These are phyloP conservation scores for Pythium monospermum DNA, from an alignment of 352 stramenopile species.

Conservation along the genomic window DNA sequence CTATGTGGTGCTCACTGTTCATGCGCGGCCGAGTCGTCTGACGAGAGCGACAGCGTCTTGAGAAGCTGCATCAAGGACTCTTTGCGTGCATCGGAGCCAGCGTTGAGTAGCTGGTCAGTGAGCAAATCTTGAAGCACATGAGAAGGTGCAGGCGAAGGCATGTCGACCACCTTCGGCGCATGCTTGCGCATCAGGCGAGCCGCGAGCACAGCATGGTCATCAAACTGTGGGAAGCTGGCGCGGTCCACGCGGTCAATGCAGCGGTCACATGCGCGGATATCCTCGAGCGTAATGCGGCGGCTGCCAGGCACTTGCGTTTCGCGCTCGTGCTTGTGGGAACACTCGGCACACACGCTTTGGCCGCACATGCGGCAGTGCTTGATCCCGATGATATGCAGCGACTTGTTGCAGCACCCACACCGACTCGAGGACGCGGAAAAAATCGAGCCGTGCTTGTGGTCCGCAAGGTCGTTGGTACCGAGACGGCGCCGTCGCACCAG, in stretches of 20 bases:
- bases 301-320: slow-evolving; percentile 10
- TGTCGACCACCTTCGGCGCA: neutral
- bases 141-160: slow-evolving; percentile 1
- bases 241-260: slow-evolving; percentile 57
- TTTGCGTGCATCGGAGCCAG: slow-evolving; percentile 28
- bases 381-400: slow-evolving; percentile 27
- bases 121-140: slow-evolving; percentile 41
- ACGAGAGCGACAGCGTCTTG: too few species aligned
- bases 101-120: slow-evolving; percentile 31
- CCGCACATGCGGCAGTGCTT: slow-evolving; percentile 57
- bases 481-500: slow-evolving; percentile 57
- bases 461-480: slow-evolving; percentile 39
- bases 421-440: slow-evolving; percentile 31
- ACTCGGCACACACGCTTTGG: slow-evolving; percentile 51
- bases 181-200: neutral
- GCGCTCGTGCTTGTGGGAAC: slow-evolving; percentile 31
- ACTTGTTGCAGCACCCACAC: slow-evolving; percentile 65
- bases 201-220: slow-evolving; percentile 21
- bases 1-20: too few species aligned
- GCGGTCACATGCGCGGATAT: slow-evolving; percentile 49
- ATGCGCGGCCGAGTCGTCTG: too few species aligned
- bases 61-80: slow-evolving; percentile 46
- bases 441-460: slow-evolving; percentile 23
- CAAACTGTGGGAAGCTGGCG: slow-evolving; percentile 39
- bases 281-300: slow-evolving; percentile 19